Evolutionary conservation across 225 moss, liverwort and hornwort species (phyloP), one percentile per base, ranked within the genome.

Genomic region (Asterella californica): DNA sequence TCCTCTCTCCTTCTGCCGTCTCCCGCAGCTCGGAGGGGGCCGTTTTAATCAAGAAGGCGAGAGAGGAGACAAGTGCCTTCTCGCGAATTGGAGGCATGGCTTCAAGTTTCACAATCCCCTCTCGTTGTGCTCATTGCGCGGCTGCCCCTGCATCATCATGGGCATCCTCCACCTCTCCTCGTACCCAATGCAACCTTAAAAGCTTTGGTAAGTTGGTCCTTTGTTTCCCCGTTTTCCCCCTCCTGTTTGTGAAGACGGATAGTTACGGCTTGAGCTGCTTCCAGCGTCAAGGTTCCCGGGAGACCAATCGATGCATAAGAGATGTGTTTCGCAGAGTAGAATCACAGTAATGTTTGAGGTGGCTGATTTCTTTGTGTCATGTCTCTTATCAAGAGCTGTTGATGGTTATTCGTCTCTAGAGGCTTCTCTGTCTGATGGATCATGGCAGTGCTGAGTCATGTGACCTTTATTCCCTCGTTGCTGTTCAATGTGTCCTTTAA

Each of bases 81-180:
- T 36, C 8, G 19, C 7, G 21, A 36, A 75, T 75, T 75, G 75
- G 75, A 37, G 75, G 34, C 45, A 77, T 77, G 77, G 77, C 77
- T 62, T 42, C 77, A 46, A 63, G 46, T 29, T 30, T 62, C 63
- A 42, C 77, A 48, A 42, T 77, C 38, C 46, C 77, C 46, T 55
- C 75, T 54, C 34, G 34, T 36, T 75, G 75, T 57, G 77, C 42
- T n/a, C 45, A 59, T 77, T 77, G 61, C 77, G 25, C 63, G 17
- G 77, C 77, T 37, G 46, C 34, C 27, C 18, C 65, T 29, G 24
- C 77, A 8, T 19, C 62, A 8, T 64, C 63, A 27, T 12, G 45
- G 77, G 30, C 42, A 48, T 42, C 77, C 24, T 77, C 65, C 27
- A 34, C 77, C 9, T 62, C 77, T n/a, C 45, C 77, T 65, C 62